Evolutionary conservation across 176 grass and related monocot genomes (phyloP).

Genomic region (Elaeis guineensis): DNA sequence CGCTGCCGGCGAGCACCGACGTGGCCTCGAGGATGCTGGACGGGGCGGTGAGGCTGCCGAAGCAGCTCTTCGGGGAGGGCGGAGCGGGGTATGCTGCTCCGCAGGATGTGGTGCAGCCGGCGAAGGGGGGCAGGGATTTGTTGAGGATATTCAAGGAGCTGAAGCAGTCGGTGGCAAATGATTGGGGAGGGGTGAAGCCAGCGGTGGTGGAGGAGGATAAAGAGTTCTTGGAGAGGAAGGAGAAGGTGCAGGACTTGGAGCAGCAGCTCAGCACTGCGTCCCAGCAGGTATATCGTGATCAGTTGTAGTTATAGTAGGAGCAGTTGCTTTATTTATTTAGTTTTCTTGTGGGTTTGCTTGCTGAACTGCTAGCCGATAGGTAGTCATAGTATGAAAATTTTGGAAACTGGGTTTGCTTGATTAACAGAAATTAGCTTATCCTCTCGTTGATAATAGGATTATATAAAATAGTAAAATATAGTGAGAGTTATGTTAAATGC

Average conservation of each 20-base stretch:
- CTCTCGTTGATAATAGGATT: too few species aligned
- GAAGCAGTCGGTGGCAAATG: conserved; percentile 1
- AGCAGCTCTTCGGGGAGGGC: conserved; percentile 4
- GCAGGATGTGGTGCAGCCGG: neutral
- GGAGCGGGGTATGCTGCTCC: neutral
- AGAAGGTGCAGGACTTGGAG: conserved; percentile 4
- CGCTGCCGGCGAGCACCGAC: neutral
- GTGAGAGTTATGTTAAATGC: too few species aligned
- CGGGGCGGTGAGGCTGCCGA: neutral
- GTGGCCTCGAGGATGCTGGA: conserved; percentile 5
- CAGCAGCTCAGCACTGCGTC: neutral
- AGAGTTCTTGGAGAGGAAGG: conserved; percentile 2
- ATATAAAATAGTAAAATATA: too few species aligned
- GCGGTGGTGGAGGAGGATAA: neutral
- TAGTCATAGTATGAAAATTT: too few species aligned
- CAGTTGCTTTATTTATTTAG: too few species aligned
- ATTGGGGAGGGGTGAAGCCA: neutral
- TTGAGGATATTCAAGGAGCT: conserved; percentile 1
- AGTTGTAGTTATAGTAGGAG: too few species aligned
- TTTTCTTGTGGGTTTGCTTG: too few species aligned
- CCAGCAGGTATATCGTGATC: neutral
- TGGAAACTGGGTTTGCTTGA: too few species aligned
- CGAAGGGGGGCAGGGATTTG: neutral
- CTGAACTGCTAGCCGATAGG: too few species aligned
- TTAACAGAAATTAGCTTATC: too few species aligned